These are phyloP conservation scores for Aspergillus sp. DNA, from an alignment of 2,329 filamentous ascomycete genomes.

Conservation along the genomic window DNA sequence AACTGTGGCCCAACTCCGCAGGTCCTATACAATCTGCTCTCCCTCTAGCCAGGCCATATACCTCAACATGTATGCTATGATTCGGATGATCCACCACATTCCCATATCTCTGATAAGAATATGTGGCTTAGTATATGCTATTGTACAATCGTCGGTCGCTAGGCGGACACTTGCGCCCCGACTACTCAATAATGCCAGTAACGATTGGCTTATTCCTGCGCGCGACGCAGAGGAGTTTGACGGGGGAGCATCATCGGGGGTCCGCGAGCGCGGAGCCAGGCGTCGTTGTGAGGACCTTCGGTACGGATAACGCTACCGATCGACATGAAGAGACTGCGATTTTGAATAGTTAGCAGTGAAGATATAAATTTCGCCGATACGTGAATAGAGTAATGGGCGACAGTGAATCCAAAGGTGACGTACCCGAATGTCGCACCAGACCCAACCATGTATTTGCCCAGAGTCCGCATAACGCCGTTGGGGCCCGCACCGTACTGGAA, in stretches of 20 bases:
- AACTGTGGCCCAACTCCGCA: slow-evolving; percentile 8
- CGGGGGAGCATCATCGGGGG: slow-evolving; percentile 68
- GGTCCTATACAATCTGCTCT: slow-evolving; percentile 21
- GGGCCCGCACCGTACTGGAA: slow-evolving; percentile 91
- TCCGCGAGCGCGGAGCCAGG: slow-evolving; percentile 72
- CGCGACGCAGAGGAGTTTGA: slow-evolving; percentile 35
- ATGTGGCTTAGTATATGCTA: slow-evolving; percentile 20
- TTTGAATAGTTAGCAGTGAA: neutral
- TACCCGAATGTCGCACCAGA: slow-evolving; percentile 97
- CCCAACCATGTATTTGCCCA: slow-evolving; percentile 95
- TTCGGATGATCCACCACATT: slow-evolving; percentile 1
- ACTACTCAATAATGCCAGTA: neutral
- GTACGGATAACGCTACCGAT: slow-evolving; percentile 96
- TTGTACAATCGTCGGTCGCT: slow-evolving; percentile 30
- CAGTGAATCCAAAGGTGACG: slow-evolving; percentile 24
- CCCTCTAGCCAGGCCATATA: neutral
- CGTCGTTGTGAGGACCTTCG: slow-evolving; percentile 75
- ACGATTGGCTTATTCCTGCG: slow-evolving; percentile 29
- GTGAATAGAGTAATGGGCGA: neutral
- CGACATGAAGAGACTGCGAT: slow-evolving; percentile 86
- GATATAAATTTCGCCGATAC: neutral
- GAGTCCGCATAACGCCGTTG: slow-evolving; percentile 88
- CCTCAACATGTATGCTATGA: slow-evolving; percentile 3
- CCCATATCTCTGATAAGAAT: slow-evolving; percentile 1
- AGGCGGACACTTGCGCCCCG: neutral